A percentile compares a stretch with the other conserved stretches of the same genome.
Evolutionary conservation across 176 grass and related monocot species (phyloP).

Genomic region (Triticum aestivum): DNA sequence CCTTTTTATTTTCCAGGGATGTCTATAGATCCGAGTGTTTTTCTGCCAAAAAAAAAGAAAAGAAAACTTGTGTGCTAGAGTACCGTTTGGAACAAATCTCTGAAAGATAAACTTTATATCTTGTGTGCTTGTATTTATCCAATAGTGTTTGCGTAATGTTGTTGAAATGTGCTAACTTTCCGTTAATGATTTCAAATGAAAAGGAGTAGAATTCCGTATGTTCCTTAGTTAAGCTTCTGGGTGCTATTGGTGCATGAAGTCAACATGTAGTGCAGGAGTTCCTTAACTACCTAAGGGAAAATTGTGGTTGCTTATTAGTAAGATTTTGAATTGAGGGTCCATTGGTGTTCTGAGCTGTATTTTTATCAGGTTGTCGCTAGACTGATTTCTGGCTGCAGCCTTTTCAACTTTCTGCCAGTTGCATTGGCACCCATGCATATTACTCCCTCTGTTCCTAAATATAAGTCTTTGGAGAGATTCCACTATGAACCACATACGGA

Average conservation of each 20-base stretch:
- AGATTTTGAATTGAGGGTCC: background rate
- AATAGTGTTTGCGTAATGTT: background rate
- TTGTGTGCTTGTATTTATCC: constrained; percentile 5
- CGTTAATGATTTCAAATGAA: background rate
- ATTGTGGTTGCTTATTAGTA: background rate
- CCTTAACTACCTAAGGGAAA: background rate
- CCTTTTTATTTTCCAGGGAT: too few relatives aligned
- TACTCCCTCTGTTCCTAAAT: background rate
- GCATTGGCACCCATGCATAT: background rate
- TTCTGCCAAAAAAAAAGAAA: too few relatives aligned
- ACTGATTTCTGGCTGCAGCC: background rate
- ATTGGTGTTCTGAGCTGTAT: background rate
- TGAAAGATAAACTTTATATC: background rate
- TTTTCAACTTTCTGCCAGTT: background rate
- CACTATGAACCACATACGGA: too few relatives aligned
- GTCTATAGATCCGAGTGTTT: too few relatives aligned
- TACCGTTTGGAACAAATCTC: constrained; percentile 5
- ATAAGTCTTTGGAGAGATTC: too few relatives aligned
- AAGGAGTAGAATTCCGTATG: background rate
- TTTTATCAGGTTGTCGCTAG: background rate
- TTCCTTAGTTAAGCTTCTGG: background rate
- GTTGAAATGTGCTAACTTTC: background rate
- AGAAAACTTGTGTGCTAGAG: background rate
- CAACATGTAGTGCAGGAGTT: background rate
- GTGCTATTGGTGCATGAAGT: background rate